A percentile compares a stretch with the other conserved stretches of the same genome.
Conservation (phyloP, 257 asterid genomes). For the Solanum bulbocastanum region DNA sequence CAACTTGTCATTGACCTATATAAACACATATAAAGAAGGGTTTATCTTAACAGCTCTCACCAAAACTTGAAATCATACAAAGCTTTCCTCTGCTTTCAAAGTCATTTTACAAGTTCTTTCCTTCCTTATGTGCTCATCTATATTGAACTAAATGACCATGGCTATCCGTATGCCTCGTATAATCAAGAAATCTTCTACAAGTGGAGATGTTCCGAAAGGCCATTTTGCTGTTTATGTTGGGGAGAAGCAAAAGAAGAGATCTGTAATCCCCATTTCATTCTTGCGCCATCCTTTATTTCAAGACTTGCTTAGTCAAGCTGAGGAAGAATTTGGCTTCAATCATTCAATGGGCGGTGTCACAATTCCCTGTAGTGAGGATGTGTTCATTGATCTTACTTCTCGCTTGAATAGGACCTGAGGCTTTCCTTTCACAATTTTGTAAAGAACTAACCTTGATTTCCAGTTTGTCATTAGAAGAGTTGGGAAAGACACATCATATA, state of each 20-base stretch:
- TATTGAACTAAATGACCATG: background rate
- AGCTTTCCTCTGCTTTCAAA: background rate
- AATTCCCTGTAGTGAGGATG: slow-evolving; percentile 12
- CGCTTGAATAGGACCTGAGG: background rate
- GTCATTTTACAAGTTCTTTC: background rate
- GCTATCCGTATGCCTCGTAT: slow-evolving; percentile 9
- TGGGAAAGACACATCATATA: background rate
- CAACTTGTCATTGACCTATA: background rate
- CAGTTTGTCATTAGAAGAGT: background rate
- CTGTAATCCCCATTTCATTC: slow-evolving; percentile 14
- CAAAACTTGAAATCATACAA: background rate
- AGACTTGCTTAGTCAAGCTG: slow-evolving; percentile 6
- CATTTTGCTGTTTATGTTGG: slow-evolving; percentile 22
- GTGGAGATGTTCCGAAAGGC: slow-evolving; percentile 18
- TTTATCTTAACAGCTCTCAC: background rate
- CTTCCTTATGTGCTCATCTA: background rate
- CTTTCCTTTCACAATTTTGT: background rate
- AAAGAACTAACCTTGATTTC: background rate
- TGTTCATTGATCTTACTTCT: slow-evolving; percentile 5
- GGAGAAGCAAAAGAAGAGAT: slow-evolving; percentile 16
- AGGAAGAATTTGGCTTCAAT: slow-evolving; percentile 19
- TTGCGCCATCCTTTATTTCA: slow-evolving; percentile 16
- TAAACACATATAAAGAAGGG: background rate
- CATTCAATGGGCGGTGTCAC: slow-evolving; percentile 23
- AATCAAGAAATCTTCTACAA: background rate